A percentile compares a stretch with the other conserved stretches of the same genome.
phyloP scores from a whole-genome alignment of 169 alveolate genomes.

The Cryptosporidium sp. region DNA sequence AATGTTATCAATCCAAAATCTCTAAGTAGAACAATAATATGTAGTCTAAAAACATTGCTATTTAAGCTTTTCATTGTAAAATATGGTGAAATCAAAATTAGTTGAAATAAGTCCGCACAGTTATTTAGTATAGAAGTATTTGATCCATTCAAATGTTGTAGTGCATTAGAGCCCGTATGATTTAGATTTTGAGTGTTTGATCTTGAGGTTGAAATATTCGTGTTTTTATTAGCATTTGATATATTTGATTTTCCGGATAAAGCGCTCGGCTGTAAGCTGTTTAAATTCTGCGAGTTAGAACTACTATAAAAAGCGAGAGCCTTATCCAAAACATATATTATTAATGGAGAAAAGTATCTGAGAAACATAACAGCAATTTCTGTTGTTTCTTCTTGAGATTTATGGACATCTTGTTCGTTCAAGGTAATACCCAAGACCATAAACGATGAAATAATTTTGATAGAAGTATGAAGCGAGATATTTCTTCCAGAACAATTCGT shows the following conservation, averaged over 20 bases:
- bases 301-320: neutral
- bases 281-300: neutral
- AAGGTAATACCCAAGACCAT: constrained; percentile 4
- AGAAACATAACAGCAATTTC: constrained; percentile 8
- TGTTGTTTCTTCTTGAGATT: neutral
- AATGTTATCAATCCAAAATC: constrained; percentile 45
- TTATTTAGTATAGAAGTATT: constrained; percentile 5
- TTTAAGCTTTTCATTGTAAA: constrained; percentile 3
- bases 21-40: constrained; percentile 12
- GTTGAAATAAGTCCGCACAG: constrained; percentile 56
- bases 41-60: neutral
- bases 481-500: neutral
- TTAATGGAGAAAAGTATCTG: constrained; percentile 37
- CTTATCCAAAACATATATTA: constrained; percentile 31
- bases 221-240: constrained; percentile 1
- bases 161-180: neutral
- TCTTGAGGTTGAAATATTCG: neutral
- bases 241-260: constrained; percentile 1
- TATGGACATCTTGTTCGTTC: neutral
- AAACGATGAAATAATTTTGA: constrained; percentile 23
- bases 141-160: constrained; percentile 16
- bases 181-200: neutral
- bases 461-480: constrained; percentile 40
- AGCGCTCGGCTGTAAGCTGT: neutral
- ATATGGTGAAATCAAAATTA: constrained; percentile 39